Evolutionary conservation across 2,329 filamentous ascomycete genomes (phyloP), one percentile per base, ranked within the genome.

Genomic region (Orbilia ellipsospora): DNA sequence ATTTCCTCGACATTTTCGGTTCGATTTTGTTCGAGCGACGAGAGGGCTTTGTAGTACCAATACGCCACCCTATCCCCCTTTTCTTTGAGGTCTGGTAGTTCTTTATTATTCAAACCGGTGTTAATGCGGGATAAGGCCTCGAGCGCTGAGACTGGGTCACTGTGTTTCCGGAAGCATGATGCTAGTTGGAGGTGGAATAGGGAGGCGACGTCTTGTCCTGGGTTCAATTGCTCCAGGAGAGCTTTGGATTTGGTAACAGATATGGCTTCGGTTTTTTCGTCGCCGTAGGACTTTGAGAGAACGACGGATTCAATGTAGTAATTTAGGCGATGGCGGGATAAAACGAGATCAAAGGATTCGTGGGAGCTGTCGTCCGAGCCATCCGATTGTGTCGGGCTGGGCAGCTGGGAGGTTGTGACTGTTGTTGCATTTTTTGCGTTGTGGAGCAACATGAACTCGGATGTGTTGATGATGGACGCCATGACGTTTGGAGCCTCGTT

Each of bases 391-490:
- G 65, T 68, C n/a, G 44, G 36, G 15, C 55, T 62, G 1, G 50
- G 56, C n/a, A 57, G 61, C 5, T 50, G 50, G 42, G 62, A 57
- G 48, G 56, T 56, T 12, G 55, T 45, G 10, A 55, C 60, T 13
- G 55, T 40, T 70, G 66, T 70, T 70, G 66, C 56, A 70, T 57
- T 70, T 70, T 70, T 51, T 44, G 66, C 66, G 66, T 70, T 70
- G 66, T 70, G 57, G 40, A 70, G 66, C 20, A 70, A 42, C 18
- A 70, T 51, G 26, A 63, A 70, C 42, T 70, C 66, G 40, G 66
- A 70, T 63, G 66, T 26, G 66, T 70, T 70, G 57, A 66, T 31
- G 40, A 57, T 57, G 42, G 66, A 70, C 42, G 66, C 62, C 66
- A 70, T 70, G 63, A 56, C 51, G 62, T 50, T 48, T 23, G 55